Conservation (phyloP, 306 rosid genomes). For the Echinosophora koreensis region DNA sequence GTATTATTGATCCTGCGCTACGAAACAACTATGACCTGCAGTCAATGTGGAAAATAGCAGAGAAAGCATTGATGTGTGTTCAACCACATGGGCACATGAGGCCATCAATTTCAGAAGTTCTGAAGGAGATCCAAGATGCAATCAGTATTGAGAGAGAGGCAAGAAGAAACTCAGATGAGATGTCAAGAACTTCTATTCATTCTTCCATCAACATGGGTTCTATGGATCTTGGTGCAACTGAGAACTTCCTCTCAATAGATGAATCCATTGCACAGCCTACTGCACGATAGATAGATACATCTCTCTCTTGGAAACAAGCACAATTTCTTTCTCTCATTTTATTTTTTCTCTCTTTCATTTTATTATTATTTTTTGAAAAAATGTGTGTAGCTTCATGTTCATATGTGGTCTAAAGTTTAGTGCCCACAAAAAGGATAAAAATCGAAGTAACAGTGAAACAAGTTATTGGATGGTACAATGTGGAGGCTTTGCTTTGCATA, state of each 20-base stretch:
- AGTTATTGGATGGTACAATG: not conserved
- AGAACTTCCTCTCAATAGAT: constrained; percentile 69
- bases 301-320: constrained; percentile 7
- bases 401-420: not conserved
- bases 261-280: constrained; percentile 78
- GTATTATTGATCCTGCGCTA: constrained; percentile 85
- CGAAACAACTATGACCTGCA: constrained; percentile 72
- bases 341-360: not conserved
- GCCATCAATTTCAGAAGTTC: constrained; percentile 91
- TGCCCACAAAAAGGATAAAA: not conserved
- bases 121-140: constrained; percentile 95
- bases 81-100: constrained; percentile 83
- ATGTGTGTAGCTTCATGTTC: not conserved
- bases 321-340: not conserved
- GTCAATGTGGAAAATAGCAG: constrained; percentile 98
- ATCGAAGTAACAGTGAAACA: not conserved
- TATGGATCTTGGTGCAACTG: constrained; percentile 62
- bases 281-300: constrained; percentile 58
- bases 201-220: constrained; percentile 72
- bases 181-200: constrained; percentile 66
- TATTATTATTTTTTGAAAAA: not conserved
- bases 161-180: constrained; percentile 67
- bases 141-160: constrained; percentile 72
- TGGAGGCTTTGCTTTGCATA: constrained; percentile 14
- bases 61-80: constrained; percentile 96